Evolutionary conservation across 2,329 filamentous ascomycete species (phyloP), one percentile per base, ranked within the genome.

Genomic region (Cryphonectria carpinicola): DNA sequence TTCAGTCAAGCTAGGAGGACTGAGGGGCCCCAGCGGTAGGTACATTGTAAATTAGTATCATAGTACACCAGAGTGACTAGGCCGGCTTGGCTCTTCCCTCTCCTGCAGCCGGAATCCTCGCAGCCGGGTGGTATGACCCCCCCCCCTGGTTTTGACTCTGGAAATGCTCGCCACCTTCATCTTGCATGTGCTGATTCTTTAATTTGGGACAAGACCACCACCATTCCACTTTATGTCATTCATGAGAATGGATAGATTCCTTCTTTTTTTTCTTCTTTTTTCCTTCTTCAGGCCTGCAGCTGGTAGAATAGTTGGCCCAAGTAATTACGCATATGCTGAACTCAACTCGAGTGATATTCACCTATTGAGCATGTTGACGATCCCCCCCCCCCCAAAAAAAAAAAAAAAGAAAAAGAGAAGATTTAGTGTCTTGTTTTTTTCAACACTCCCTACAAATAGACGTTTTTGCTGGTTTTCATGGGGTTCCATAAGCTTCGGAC

Each of bases 121-220:
- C 41, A 65, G 61, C 70, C 70, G 68, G 65, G 66, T 62, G 65
- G 66, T 67, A 65, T 65, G 60, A 70, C 70, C 65, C 10, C 37
- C 35, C 5, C 37, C 37, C 37, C 19, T 46, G 46, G 49, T 14
- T 22, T 64, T 32, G 17, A 46, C 35, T 54, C 46, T 46, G 39
- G 46, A 63, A 54, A 46, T 63, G 70, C 70, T 63, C 67, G 43
- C 65, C 68, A 67, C 67, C 58, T 22, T 56, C 54, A 67, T 67
- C 52, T 61, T 58, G 39, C 35, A 37, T 72, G 67, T 41, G 70
- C 65, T 70, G 70, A 66, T 69, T 32, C 17, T 58, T 17, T 28
- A 5, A 28, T 32, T 32, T 58, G 25, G 13, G 54, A 58, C 13
- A n/a, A 56, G 25, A 6, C 52, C 52, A 56, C 25, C 52, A 32